A percentile compares a stretch with the other conserved stretches of the same genome.
Conservation (phyloP, 192 early-diverging fungal species). For the Diversispora eburnea region DNA sequence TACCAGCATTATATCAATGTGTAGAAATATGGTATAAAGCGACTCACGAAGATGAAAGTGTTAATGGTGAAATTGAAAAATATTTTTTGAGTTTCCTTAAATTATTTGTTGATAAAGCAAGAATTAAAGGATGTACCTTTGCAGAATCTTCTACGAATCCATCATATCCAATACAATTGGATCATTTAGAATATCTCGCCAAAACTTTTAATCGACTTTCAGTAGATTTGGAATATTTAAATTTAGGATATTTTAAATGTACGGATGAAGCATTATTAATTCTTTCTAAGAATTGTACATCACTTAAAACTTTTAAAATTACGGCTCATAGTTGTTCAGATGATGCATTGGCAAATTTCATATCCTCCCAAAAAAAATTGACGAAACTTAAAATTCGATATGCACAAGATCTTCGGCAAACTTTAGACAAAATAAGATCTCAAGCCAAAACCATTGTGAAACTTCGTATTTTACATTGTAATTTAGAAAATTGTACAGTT, state of each 20-base stretch:
- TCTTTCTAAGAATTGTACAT: background rate
- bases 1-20: constrained; percentile 26
- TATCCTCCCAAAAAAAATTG: background rate
- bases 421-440: background rate
- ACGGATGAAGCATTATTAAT: background rate
- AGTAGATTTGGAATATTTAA: constrained; percentile 21
- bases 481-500: background rate
- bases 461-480: constrained; percentile 22
- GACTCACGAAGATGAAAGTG: background rate
- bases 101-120: constrained; percentile 3
- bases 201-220: background rate
- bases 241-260: constrained; percentile 25
- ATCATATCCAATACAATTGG: background rate
- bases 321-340: background rate
- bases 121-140: constrained; percentile 22
- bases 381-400: constrained; percentile 25
- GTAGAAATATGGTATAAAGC: background rate
- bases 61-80: background rate
- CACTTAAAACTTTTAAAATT: constrained; percentile 27
- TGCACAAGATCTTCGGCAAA: background rate
- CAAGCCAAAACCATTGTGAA: constrained; percentile 6
- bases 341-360: constrained; percentile 8
- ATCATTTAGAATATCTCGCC: background rate
- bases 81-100: background rate
- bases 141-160: background rate